Evolutionary conservation across 495 filamentous ascomycete species (phyloP).

Genomic region (Aspergillus panamensis): DNA sequence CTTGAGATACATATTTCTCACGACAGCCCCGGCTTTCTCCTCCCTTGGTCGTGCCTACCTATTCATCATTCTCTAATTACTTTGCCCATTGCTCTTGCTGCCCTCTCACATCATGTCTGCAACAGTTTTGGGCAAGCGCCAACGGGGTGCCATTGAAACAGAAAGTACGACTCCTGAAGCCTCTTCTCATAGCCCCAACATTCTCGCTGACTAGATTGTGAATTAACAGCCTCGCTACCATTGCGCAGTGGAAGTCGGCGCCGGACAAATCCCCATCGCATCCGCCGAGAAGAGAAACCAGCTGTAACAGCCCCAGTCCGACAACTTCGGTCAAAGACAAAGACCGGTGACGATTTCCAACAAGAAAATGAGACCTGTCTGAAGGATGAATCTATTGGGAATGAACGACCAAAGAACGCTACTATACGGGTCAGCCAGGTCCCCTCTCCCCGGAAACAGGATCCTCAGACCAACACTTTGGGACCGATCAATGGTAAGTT

Average conservation of each 20-base stretch:
- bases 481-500: conserved; percentile 35
- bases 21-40: neutral
- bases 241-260: conserved; percentile 59
- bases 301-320: conserved; percentile 22
- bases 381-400: conserved; percentile 23
- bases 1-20: neutral
- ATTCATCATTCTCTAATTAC: conserved; percentile 1
- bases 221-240: conserved; percentile 34
- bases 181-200: no score
- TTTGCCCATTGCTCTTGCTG: conserved; percentile 21
- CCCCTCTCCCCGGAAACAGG: conserved; percentile 32
- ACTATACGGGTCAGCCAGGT: conserved; percentile 29
- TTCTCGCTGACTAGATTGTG: conserved; percentile 23
- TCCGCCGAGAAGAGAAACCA: conserved; percentile 26
- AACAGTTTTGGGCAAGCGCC: conserved; percentile 72
- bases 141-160: conserved; percentile 45
- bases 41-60: neutral
- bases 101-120: conserved; percentile 52
- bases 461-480: conserved; percentile 30
- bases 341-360: conserved; percentile 14
- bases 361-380: conserved; percentile 30
- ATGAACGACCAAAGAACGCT: conserved; percentile 26
- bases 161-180: conserved; percentile 48
- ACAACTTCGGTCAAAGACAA: conserved; percentile 37
- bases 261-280: conserved; percentile 47